Evolutionary conservation across 2,329 filamentous ascomycete species (phyloP).

Genomic region (Monosporascus cannonballus): DNA sequence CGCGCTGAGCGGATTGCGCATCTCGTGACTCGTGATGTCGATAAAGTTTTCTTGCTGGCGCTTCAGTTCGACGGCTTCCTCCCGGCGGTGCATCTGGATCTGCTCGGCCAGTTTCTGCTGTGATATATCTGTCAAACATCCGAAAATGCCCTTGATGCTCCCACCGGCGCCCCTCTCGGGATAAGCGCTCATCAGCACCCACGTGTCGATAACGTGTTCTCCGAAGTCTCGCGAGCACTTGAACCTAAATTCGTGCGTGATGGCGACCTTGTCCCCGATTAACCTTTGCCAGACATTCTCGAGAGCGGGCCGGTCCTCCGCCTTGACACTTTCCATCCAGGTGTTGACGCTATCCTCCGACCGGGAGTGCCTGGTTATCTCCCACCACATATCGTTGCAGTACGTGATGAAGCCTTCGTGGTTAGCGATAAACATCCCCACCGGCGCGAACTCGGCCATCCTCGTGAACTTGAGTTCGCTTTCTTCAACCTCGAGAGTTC

Average conservation of each 20-base stretch:
- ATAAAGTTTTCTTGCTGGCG: slow-evolving; percentile 66
- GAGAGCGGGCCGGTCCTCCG: slow-evolving; percentile 57
- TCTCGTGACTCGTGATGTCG: slow-evolving; percentile 68
- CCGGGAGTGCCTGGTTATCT: slow-evolving; percentile 62
- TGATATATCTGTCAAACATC: slow-evolving; percentile 79
- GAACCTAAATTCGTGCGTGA: slow-evolving; percentile 71
- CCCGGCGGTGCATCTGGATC: slow-evolving; percentile 68
- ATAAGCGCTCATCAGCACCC: slow-evolving; percentile 72
- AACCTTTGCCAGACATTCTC: slow-evolving; percentile 57
- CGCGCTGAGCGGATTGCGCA: slow-evolving; percentile 70
- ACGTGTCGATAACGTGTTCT: slow-evolving; percentile 59
- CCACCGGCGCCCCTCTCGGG: slow-evolving; percentile 62
- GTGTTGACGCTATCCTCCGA: slow-evolving; percentile 51
- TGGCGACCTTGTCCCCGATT: slow-evolving; percentile 53
- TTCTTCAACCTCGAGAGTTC: slow-evolving; percentile 56
- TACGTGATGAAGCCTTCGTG: slow-evolving; percentile 65
- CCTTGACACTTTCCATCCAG: slow-evolving; percentile 68
- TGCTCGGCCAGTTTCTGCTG: slow-evolving; percentile 81
- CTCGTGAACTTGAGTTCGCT: slow-evolving; percentile 74
- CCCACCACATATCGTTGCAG: slow-evolving; percentile 74
- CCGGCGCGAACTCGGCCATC: slow-evolving; percentile 79
- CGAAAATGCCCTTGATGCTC: slow-evolving; percentile 67
- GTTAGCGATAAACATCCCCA: slow-evolving; percentile 82
- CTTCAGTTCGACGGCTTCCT: slow-evolving; percentile 78
- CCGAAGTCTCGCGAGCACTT: slow-evolving; percentile 60